Evolutionary conservation across 1,284 basidiomycete species (phyloP), one percentile per base, ranked within the genome.

Genomic region (Cryptococcus depauperatus): DNA sequence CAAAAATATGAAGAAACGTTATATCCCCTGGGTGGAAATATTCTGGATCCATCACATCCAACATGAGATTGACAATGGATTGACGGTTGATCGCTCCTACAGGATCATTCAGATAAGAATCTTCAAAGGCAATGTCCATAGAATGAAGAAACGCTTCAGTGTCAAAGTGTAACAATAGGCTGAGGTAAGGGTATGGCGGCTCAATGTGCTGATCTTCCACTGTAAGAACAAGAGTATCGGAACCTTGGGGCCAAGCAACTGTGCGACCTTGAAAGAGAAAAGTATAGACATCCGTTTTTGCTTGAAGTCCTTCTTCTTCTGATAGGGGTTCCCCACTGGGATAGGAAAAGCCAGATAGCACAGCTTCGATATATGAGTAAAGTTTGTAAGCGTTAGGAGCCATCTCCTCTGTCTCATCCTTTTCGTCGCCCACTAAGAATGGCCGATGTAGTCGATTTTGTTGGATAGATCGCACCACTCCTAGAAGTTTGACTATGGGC

Each of bases 51-150:
- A 67, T 62, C 35, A 95, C 80, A 58, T 96, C 89, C 45, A 93
- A 75, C 40, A 98, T 75, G 38, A 90, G 82, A 54, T 86, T 84
- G 57, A 95, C 74, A 48, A 97, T 83, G 41, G 83, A 76, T 46
- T 92, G 82, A 28, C 95, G 83, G 55, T 77, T 87, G 44, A 84
- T 61, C 1, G 63, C 41, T 19, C 47, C 77, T 1, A 77, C 73
- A 40, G 83, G 77, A 45, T 88, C 85, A 60, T 92, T 91, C 19
- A 97, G 77, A 68, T 85, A 93, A 1, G 83, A 72, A 59, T 96
- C 90, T 68, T 99, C 95, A 55, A 97, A 93, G 0, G 88, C 91
- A 43, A 92, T 80, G 67, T 99, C 95, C 53, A 98, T 75, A 1
- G 85, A 82, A 63, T 98, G 90, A 10, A 99, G 79, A 64, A 96